These are phyloP conservation scores for Lolium rigidum DNA, from an alignment of 176 grass and related monocot species.

Conservation along the genomic window DNA sequence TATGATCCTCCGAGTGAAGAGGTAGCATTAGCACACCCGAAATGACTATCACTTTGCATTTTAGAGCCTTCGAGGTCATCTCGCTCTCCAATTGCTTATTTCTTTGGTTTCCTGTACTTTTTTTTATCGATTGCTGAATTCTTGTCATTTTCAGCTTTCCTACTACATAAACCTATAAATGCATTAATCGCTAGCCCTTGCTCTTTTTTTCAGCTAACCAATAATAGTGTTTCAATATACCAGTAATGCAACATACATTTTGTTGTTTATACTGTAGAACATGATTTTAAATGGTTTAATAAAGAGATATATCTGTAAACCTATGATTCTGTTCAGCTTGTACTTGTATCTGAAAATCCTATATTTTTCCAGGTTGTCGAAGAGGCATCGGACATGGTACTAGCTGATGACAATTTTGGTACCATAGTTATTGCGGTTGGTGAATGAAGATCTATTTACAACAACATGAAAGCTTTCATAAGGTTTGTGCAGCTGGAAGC, in stretches of 20 bases:
- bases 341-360: not conserved
- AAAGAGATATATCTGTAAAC: not conserved
- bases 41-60: too few species aligned
- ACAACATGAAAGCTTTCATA: constrained; percentile 99
- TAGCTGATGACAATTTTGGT: constrained; percentile 98
- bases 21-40: not conserved
- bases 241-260: not conserved
- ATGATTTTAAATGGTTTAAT: too few species aligned
- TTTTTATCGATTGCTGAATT: too few species aligned
- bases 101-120: too few species aligned
- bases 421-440: constrained; percentile 95
- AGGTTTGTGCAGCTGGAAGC: constrained; percentile 52
- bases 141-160: too few species aligned
- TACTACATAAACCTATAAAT: not conserved
- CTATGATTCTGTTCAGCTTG: not conserved
- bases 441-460: constrained; percentile 96
- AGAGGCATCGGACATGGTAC: constrained; percentile 97
- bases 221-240: not conserved
- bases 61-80: too few species aligned
- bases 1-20: too few species aligned
- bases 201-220: constrained; percentile 6
- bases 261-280: not conserved
- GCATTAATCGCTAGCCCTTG: not conserved
- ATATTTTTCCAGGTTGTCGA: constrained; percentile 66
- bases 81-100: too few species aligned